Base-by-base conservation (phyloP, 306 rosid genomes). In the Aeschynomene evenia region DNA sequence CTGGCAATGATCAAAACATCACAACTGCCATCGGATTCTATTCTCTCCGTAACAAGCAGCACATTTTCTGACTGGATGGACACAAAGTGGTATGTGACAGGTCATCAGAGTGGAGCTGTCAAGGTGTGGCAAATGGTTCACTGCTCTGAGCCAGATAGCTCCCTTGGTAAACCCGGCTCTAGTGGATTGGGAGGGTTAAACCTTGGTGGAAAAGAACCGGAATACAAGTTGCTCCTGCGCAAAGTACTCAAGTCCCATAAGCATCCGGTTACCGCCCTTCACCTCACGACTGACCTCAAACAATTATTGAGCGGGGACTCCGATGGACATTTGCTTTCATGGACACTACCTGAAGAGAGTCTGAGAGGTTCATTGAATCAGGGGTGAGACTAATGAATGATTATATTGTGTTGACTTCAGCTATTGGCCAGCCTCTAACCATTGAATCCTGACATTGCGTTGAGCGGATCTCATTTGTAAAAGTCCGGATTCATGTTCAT, bases 41-140 rank as follows among this genome's bases (percentile, higher is more conserved):
- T 95, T 82, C 96, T 91, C 62, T 91, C 92, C 0, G 92, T 91
- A 72, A 85, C 99, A 26, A 91, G 91, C 65, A 79, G 96, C 82
- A 81, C 91, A 33, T 75, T 68, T 77, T 91, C 96, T 42, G 99
- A 95, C 86, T 95, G 99, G 99, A 83, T 68, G 80, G 96, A 91
- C 69, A 87, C 90, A 4, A 95, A 86, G 80, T 95, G 99, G 99
- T 91, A 84, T 70, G 99, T 86, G 68, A 95, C 97, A 7, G 99
- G 99, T 70, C 99, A 95, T 84, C 99, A 95, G 90, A 95, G 99
- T 74, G 99, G 99, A 67, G 89, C 99, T 19, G 85, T 95, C 60
- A 95, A 95, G 85, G 96, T 95, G 72, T 95, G 97, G 99, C 96
- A 89, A 81, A 91, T 85, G 95, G 86, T 95, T 68, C 93, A 91